Evolutionary conservation across 2,329 filamentous ascomycete species (phyloP), one percentile per base, ranked within the genome.

Genomic region (Aotearoamyces nothofagi): DNA sequence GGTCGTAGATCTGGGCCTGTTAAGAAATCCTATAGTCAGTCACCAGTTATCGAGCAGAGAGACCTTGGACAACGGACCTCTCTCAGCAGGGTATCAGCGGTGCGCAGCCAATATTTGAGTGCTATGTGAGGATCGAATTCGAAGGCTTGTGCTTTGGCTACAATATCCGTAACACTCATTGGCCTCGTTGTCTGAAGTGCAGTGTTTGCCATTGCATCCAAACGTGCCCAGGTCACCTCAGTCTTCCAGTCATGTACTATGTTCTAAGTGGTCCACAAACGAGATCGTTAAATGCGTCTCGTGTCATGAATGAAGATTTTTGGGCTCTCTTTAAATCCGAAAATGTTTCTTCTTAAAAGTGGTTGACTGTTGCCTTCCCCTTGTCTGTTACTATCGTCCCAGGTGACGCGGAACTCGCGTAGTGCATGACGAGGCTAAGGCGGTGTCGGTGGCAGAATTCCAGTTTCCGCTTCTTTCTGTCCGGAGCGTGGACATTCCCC

Each of bases 1-100:
- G 67, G 44, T 90, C 67, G 49, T 93, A 93, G 42, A 87, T 82
- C 29, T 71, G 65, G 12, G 83, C 86, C 81, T 94, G 46, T 9
- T 31, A 17, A 31, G 22, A 41, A 38, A 31, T 29, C 9, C 4
- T 11, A 6, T 10, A n/a, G 4, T 24, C 10, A 11, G 12, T 12
- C 7, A 9, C 5, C 22, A 11, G 6, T 17, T 15, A 15, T 6
- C 7, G 29, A 19, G 16, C 12, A 27, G n/a, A 15, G n/a, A 15
- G 9, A 23, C 28, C 38, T 17, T 39, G 31, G 13, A 35, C 5
- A 17, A 51, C 63, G 28, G 42, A 92, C 84, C 68, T 93, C 80
- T 53, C 82, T 78, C 36, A 78, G 64, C 29, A 94, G 58, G 4
- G 77, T 80, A 35, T 79, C 73, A 5, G 83, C 81, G 3, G 84